Evolutionary conservation across 768 basidiomycete species (phyloP), one percentile per base, ranked within the genome.

Genomic region (Chalciporus piperatus): DNA sequence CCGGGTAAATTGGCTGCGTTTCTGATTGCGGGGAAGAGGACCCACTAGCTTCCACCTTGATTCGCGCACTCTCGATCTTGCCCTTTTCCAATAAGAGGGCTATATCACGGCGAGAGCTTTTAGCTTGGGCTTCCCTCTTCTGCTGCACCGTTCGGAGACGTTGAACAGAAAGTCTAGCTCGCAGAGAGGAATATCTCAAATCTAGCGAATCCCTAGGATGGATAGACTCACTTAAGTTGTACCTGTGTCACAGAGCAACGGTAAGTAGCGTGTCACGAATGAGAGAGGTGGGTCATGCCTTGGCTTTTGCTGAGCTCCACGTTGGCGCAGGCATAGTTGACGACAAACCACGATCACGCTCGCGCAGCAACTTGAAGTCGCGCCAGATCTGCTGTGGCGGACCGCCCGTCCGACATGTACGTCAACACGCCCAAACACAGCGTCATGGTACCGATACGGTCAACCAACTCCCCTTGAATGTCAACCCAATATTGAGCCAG

Each of bases 91-190:
- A 66, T 16, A 92, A 74, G 20, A 81, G 76, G 5, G 92, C 92
- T 44, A 94, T 90, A 55, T 95, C 92, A 39, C 90, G 76, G 17
- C 93, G 77, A 32, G 87, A 64, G 37, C 71, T 56, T 69, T 89
- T 88, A 2, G 85, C 84, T 17, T 97, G 83, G 0, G 94, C 92
- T 58, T 86, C 83, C 71, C 89, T 94, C 81, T 98, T 98, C 73
- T 94, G 89, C 59, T 94, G 89, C 10, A 93, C 73, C 17, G 85
- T 94, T 50, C 90, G 80, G 53, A 93, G 74, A 16, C 90, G 82
- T 68, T 95, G 91, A 19, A 93, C 87, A 1, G 90, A 89, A 30
- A 95, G 77, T 51, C 90, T 93, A 54, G 57, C 20, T 37, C 53
- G 53, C 45, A n/a, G 45, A n/a, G 45, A 53, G 28, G 23, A 35